Percentiles rank a stretch among this genome's conserved stretches.
phyloP scores from a whole-genome alignment of 2,329 filamentous ascomycete species.

The Exophiala lecanii-corni region DNA sequence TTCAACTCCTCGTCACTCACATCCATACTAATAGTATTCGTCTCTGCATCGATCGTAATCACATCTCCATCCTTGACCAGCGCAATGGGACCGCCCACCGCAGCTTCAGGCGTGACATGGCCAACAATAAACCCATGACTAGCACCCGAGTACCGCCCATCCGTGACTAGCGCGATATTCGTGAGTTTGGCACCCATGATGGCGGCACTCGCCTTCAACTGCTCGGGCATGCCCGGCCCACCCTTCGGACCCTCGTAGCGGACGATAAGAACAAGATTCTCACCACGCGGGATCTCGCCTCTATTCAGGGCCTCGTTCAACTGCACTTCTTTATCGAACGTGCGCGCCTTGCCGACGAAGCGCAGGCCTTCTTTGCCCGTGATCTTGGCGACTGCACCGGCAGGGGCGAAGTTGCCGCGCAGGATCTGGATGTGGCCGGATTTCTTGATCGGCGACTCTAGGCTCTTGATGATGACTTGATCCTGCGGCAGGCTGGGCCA shows the following conservation, averaged over 20 bases:
- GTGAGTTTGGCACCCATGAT: slow-evolving; percentile 88
- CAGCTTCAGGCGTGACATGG: slow-evolving; percentile 87
- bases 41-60: slow-evolving; percentile 80
- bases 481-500: slow-evolving; percentile 73
- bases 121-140: slow-evolving; percentile 91
- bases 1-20: slow-evolving; percentile 67
- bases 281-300: slow-evolving; percentile 65
- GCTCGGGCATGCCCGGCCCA: slow-evolving; percentile 93
- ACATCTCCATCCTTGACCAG: slow-evolving; percentile 74
- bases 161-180: slow-evolving; percentile 87
- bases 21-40: slow-evolving; percentile 67
- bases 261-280: slow-evolving; percentile 84
- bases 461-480: slow-evolving; percentile 76
- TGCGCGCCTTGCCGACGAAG: slow-evolving; percentile 75
- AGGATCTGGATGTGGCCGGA: slow-evolving; percentile 87
- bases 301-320: slow-evolving; percentile 69
- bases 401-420: slow-evolving; percentile 79
- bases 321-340: slow-evolving; percentile 80
- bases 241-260: slow-evolving; percentile 92
- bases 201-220: slow-evolving; percentile 79
- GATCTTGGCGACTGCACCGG: slow-evolving; percentile 90
- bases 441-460: slow-evolving; percentile 77
- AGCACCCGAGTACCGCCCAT: slow-evolving; percentile 83
- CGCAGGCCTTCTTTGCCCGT: slow-evolving; percentile 86
- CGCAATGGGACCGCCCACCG: slow-evolving; percentile 81